Base-by-base conservation (phyloP, 2,329 filamentous ascomycete genomes). In the Myriosclerotinia duriaeana region DNA sequence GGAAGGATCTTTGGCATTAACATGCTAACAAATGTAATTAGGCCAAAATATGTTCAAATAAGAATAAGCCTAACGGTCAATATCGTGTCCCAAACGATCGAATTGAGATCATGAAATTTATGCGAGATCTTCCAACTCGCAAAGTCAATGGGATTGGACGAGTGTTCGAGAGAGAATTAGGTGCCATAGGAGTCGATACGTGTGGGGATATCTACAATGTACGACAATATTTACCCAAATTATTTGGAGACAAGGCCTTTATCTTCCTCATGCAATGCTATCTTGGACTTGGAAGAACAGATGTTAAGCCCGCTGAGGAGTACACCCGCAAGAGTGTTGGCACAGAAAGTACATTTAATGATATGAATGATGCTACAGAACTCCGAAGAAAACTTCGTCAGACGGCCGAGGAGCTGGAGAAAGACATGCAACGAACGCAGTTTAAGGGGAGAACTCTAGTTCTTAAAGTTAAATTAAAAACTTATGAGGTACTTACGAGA, bases 131-230 rank as follows among this genome's bases (percentile, higher is more conserved):
- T 34, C 89, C 93, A 0, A 93, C 92, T 0, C 85, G 95, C 44
- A 97, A 97, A 75, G 91, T 98, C 53, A 97, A 97, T 71, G 95
- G 95, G 0, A 86, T 99, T n/a, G 95, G 95, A 0, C 86, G 95
- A 30, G 95, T 98, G 8, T 89, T 97, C 69, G 95, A 98, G 78
- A 86, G 95, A 66, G 92, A 99, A 76, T 84, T 99, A 1, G 86
- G 91, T 54, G 92, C 94, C 5, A 88, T 98, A 55, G 93, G 93
- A 0, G 85, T 98, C 73, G 90, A 90, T 75, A 95, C 88, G 0
- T 97, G 93, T 74, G 93, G 92, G 2, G 92, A 98, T 71, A 90
- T 98, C 6, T 96, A 93, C 74, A 79, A 82, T 0, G 84, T 94
- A 34, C 86, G 95, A 11, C 87, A 89, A 22, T 88, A 89, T 69